Base-by-base conservation (phyloP, 2,329 filamentous ascomycete genomes). In the Penicillium thymicola region DNA sequence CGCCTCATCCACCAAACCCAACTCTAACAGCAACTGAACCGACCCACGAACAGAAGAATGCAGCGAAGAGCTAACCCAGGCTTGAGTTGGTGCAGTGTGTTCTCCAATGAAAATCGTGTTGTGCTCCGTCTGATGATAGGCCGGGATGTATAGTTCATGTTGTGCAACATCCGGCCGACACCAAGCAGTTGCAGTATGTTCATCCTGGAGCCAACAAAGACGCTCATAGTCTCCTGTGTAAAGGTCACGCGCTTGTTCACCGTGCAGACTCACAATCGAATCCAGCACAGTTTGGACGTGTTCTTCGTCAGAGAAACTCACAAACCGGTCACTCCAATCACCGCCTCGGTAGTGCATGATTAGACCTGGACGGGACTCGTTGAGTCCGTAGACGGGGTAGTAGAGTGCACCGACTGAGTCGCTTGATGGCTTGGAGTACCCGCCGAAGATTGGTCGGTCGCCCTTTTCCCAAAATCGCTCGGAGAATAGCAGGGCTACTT, bases 1-100 rank as follows among this genome's bases (percentile, higher is more conserved):
- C 2, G 86, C 86, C 72, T 89, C 87, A 65, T 89, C 86, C 0
- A 89, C 85, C 45, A 89, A 70, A 0, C 86, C 87, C 68, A 89
- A 73, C 63, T 84, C 81, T 69, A 69, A 58, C 11, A 73, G 59
- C 36, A 73, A 50, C 57, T 74, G 70, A 5, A 72, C 56, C 5
- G 61, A 59, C 9, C 71, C 72, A 16, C 68, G 57, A 16, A 70
- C 63, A 30, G 67, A 60, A n/a, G 68, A 71, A 13, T 72, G 62
- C 23, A 72, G 48, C 3, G 66, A 64, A 14, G 66, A 69, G 45
- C 65, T 67, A 18, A 70, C 67, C 70, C 70, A 73, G 4, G 70
- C 70, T 55, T 74, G 71, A 1, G 70, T 72, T 10, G 62, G 66
- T n/a, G 69, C 64, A 14, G 72, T 71, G 44, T 73, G 70, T 51